Evolutionary conservation across 139 green algal genomes (phyloP), one percentile per base, ranked within the genome.

Genomic region (Auxenochlorella pyrenoidosa): DNA sequence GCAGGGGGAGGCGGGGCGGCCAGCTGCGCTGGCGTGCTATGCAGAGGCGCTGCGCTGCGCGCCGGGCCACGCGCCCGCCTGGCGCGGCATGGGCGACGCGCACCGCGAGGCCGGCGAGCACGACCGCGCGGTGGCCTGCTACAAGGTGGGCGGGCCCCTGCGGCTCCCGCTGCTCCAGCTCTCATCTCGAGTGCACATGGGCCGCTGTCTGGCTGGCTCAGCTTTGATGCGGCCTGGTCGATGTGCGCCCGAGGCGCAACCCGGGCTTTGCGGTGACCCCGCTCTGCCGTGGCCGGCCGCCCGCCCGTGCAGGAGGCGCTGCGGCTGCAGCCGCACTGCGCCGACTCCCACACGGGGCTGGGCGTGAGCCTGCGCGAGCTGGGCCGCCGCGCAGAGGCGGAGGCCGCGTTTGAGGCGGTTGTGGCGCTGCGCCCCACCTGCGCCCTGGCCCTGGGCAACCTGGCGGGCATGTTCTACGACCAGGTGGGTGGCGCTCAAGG

Each of bases 321-420:
- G 47, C 80, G 89, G 78, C 72, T 96, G 65, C 90, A 92, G 79
- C 89, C 94, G 1, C 77, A 79, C 70, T 94, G 93, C 63, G 90
- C 90, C 30, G 96, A 97, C 72, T 93, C 96, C 0, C 95, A 93
- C 87, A 95, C 91, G 2, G 95, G 94, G 41, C 90, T 97, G 91
- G 95, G 94, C 0, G 85, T 95, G 38, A 89, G 85, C 32, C 85
- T 95, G 54, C 96, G 95, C 43, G 95, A 96, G 86, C 89, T 97
- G 34, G 92, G 91, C 79, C 81, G 90, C 32, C 84, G 79, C 34
- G 60, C 85, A 0, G 93, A 97, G 79, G 93, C 94, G 30, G 93
- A 95, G 90, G 75, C 82, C 18, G 93, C 89, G 68, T 95, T 96
- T 71, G 81, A 90, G 36, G 84, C 88, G 32, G 95, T 94, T 28